These are phyloP conservation scores for Rhynchosporium secalis DNA, from an alignment of 2,329 filamentous ascomycete species.

Conservation along the genomic window DNA sequence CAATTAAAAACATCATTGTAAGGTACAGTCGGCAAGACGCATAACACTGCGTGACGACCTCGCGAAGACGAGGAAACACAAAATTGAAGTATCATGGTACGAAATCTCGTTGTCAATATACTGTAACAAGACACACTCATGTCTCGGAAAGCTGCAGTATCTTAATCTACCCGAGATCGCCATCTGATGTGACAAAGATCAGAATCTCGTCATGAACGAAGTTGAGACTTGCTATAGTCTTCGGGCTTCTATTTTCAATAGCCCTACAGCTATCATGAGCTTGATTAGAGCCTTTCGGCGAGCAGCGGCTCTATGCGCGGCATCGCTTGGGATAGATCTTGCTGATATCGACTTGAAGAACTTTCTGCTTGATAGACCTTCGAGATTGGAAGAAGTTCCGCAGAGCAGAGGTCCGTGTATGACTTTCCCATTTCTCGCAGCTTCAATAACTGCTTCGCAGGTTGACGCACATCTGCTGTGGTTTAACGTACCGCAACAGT, in stretches of 20 bases:
- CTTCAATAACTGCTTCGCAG: neutral
- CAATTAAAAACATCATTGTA: neutral
- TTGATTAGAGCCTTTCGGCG: no score
- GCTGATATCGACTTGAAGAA: neutral
- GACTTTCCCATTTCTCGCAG: neutral
- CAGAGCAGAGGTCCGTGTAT: neutral
- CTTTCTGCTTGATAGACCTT: neutral
- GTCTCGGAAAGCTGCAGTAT: conserved; percentile 10
- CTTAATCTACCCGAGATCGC: neutral
- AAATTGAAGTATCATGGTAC: neutral
- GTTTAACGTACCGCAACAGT: neutral
- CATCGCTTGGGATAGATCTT: neutral
- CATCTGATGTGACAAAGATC: neutral
- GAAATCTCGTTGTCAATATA: neutral
- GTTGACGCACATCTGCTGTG: neutral
- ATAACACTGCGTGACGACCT: neutral
- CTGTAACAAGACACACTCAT: neutral
- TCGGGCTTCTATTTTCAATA: neutral
- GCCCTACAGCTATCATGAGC: neutral
- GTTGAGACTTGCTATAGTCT: neutral
- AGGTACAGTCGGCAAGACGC: neutral
- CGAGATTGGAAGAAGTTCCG: neutral
- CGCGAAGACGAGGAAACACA: neutral
- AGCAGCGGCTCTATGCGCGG: no score
- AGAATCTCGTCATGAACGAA: neutral